Evolutionary conservation across 2,329 filamentous ascomycete genomes (phyloP), one percentile per base, ranked within the genome.

Genomic region (Xylaria sp.): DNA sequence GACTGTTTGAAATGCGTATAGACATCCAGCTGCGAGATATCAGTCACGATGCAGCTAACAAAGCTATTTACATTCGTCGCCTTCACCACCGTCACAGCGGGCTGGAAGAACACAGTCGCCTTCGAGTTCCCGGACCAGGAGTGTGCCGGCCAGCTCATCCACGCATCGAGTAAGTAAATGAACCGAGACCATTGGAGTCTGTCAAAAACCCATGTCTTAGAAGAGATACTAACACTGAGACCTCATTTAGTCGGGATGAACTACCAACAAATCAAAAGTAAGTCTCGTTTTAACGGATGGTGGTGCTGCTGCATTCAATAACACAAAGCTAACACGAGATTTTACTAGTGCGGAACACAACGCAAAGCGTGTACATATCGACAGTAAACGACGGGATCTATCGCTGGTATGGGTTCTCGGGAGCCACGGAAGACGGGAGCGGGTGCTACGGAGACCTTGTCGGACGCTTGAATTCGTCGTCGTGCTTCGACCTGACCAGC

Each of bases 301-400:
- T 28, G 2, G 15, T n/a, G 2, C 13, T 23, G 8, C 5, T 23
- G 10, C 31, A 39, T 23, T 10, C 2, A 39, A 23, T 18, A 18
- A 46, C 12, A n/a, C 41, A 46, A 46, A 18, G 20, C 55, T 44
- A 10, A 44, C 46, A 18, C 57, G n/a, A 18, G 34, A 48, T 34
- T 28, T 50, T 20, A 54, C 58, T 3, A 75, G 73, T 74, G 65
- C 23, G 61, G 18, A 72, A 74, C 25, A 60, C 67, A 9, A 69
- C 74, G 9, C 67, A 74, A 20, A 73, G 72, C 61, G 64, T 75
- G 3, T 73, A 67, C 37, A 66, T 66, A 5, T 62, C 62, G 3
- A 70, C 68, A 1, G 55, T 59, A 2, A 76, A 75, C 56, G 70
- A 75, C n/a, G 74, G 73, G 3, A 71, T 75, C 31, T 72, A 67